phyloP scores from a whole-genome alignment of 2,329 filamentous ascomycete species.

The Nemania sp. region DNA sequence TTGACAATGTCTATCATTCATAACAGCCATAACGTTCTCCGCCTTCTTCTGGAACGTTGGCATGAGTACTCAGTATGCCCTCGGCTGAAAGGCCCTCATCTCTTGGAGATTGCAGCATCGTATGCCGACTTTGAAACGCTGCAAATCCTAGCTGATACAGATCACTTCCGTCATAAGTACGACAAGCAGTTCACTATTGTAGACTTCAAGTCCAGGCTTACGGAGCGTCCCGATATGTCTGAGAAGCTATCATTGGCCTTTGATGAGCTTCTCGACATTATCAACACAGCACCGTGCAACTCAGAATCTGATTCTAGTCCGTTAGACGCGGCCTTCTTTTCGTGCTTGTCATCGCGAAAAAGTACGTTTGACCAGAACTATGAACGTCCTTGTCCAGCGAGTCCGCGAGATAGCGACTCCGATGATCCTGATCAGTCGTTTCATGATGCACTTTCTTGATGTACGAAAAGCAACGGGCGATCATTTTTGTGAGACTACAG shows the following conservation, averaged over 20 bases:
- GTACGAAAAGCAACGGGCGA: not conserved
- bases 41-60: not conserved
- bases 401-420: not conserved
- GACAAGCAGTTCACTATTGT: constrained; percentile 32
- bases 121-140: not conserved
- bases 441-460: not conserved
- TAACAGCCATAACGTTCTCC: constrained; percentile 3
- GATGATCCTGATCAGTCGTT: constrained; percentile 8
- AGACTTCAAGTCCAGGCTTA: constrained; percentile 15
- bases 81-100: not conserved
- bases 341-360: constrained; percentile 10
- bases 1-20: constrained; percentile 1
- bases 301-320: not conserved
- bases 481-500: too few species aligned
- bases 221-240: constrained; percentile 7
- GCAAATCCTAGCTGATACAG: not conserved
- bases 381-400: not conserved
- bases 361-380: constrained; percentile 11
- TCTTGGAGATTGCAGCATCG: not conserved
- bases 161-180: constrained; percentile 29
- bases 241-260: constrained; percentile 17
- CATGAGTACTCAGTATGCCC: not conserved
- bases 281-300: constrained; percentile 2
- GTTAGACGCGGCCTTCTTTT: constrained; percentile 1
- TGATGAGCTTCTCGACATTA: constrained; percentile 14